Percentiles rank a stretch among this genome's conserved stretches.
phyloP scores from a whole-genome alignment of 495 filamentous ascomycete genomes.

The Sordaria brevicollis region DNA sequence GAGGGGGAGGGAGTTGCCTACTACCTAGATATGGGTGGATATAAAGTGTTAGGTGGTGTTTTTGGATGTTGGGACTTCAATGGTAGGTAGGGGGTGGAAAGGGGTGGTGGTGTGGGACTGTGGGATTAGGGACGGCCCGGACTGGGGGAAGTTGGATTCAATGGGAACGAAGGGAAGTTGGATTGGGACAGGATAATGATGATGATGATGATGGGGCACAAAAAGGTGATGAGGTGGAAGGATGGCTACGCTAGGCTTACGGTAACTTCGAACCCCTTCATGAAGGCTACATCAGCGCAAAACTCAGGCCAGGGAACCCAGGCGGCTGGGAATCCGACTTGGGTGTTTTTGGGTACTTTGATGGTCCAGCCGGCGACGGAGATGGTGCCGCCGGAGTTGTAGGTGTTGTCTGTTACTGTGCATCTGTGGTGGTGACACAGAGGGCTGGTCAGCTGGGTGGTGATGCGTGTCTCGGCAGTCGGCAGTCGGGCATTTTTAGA shows the following conservation, averaged over 20 bases:
- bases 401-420: slow-evolving; percentile 14
- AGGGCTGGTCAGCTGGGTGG: background rate
- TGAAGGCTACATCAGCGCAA: slow-evolving; percentile 8
- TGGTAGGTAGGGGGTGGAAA: no score
- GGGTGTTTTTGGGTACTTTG: slow-evolving; percentile 30
- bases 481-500: background rate
- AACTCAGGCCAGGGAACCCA: slow-evolving; percentile 30
- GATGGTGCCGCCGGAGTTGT: slow-evolving; percentile 30
- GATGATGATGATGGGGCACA: background rate
- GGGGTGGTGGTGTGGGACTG: no score
- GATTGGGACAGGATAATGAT: background rate
- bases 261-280: slow-evolving; percentile 23
- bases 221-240: background rate
- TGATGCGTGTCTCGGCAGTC: background rate
- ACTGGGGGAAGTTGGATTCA: no score
- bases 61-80: no score
- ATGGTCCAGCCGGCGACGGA: slow-evolving; percentile 27
- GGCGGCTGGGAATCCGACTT: slow-evolving; percentile 28
- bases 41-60: background rate
- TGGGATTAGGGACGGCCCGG: no score
- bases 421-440: slow-evolving; percentile 7
- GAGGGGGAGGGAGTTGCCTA: slow-evolving; percentile 24
- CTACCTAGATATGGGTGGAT: slow-evolving; percentile 9
- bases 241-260: slow-evolving; percentile 9
- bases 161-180: no score